These are phyloP conservation scores for Suillus lakei DNA, from an alignment of 768 basidiomycete genomes.

Conservation along the genomic window DNA sequence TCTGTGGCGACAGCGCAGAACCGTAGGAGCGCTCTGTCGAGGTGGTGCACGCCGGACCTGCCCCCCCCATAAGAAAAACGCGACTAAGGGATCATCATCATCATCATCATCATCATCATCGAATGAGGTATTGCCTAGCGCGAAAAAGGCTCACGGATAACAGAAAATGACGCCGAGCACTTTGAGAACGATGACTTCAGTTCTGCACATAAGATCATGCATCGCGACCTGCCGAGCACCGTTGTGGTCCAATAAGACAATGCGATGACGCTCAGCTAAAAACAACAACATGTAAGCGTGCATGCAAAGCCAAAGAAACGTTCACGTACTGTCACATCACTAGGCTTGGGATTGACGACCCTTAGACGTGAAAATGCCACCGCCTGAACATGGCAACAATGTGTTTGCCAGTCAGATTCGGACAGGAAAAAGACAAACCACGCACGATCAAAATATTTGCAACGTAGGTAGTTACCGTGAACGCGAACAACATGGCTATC, in stretches of 20 bases:
- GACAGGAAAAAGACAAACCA: background rate
- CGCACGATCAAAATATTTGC: conserved; percentile 47
- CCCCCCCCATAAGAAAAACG: conserved; percentile 46
- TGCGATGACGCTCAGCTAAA: conserved; percentile 40
- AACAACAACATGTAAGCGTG: no score
- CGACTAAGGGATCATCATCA: conserved; percentile 39
- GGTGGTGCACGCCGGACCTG: conserved; percentile 33
- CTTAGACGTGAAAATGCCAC: background rate
- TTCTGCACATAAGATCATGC: background rate
- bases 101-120: no score
- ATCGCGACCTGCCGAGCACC: conserved; percentile 37
- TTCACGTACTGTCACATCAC: background rate
- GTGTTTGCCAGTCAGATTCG: background rate
- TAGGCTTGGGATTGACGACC: background rate
- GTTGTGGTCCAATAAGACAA: conserved; percentile 54
- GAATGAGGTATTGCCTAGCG: background rate
- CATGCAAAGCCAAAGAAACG: background rate
- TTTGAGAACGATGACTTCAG: conserved; percentile 14
- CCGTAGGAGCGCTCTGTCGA: conserved; percentile 44
- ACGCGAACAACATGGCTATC: conserved; percentile 38
- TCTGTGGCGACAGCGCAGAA: conserved; percentile 46
- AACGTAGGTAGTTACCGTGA: conserved; percentile 39
- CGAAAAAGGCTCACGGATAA: conserved; percentile 36
- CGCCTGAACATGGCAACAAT: background rate
- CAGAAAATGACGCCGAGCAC: conserved; percentile 45